Conservation (phyloP, 2,329 filamentous ascomycete genomes). For the Neurospora sp. region DNA sequence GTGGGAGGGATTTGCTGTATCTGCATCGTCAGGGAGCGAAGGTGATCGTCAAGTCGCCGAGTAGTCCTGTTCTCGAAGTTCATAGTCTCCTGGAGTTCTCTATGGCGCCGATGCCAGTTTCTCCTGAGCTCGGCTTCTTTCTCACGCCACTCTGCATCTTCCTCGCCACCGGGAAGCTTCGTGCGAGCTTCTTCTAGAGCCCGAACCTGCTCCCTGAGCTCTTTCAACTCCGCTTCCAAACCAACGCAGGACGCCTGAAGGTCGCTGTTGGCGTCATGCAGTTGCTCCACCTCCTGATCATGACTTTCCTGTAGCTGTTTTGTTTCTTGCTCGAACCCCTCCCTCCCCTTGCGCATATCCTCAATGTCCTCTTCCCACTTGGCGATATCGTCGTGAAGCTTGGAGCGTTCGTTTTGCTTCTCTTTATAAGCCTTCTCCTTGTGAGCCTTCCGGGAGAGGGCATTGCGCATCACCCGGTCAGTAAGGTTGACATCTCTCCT, state of each 20-base stretch:
- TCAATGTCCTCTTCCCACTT: conserved; percentile 57
- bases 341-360: conserved; percentile 46
- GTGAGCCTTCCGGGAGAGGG: conserved; percentile 68
- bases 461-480: conserved; percentile 70
- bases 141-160: conserved; percentile 46
- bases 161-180: conserved; percentile 49
- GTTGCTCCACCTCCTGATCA: conserved; percentile 39
- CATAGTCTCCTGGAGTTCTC: conserved; percentile 41
- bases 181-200: conserved; percentile 62
- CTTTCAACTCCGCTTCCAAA: conserved; percentile 63
- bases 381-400: conserved; percentile 58
- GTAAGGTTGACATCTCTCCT: conserved; percentile 71
- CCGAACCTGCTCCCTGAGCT: conserved; percentile 62
- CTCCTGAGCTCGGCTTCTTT: conserved; percentile 41
- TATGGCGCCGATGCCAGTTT: conserved; percentile 45
- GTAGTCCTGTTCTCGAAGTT: conserved; percentile 37
- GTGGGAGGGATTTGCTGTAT: conserved; percentile 26
- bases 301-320: conserved; percentile 39
- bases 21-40: conserved; percentile 37
- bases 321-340: conserved; percentile 44
- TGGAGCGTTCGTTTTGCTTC: conserved; percentile 57
- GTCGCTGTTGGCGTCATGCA: conserved; percentile 45
- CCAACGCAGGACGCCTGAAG: conserved; percentile 54
- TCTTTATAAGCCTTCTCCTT: conserved; percentile 64
- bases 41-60: conserved; percentile 37